These are phyloP conservation scores for Phytophthora macrochlamydospora DNA, from an alignment of 352 stramenopile genomes.

Conservation along the genomic window DNA sequence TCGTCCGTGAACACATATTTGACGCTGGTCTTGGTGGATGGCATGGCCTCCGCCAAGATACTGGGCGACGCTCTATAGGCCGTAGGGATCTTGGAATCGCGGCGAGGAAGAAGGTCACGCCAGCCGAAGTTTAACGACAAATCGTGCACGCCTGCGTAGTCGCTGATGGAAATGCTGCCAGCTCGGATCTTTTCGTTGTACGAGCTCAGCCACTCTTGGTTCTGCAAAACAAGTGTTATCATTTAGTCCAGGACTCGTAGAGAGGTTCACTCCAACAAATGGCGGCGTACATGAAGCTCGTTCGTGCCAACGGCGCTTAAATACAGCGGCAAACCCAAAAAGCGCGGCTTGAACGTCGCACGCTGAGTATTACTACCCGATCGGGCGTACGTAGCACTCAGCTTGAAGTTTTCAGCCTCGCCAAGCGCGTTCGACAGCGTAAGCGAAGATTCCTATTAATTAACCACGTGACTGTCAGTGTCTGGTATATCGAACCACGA, in stretches of 20 bases:
- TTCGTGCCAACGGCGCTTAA: conserved; percentile 79
- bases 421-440: conserved; percentile 86
- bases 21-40: conserved; percentile 92
- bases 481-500: neutral
- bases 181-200: conserved; percentile 90
- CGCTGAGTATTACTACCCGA: conserved; percentile 88
- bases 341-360: conserved; percentile 83
- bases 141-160: conserved; percentile 87
- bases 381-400: conserved; percentile 81
- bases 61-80: conserved; percentile 90
- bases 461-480: conserved; percentile 7
- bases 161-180: conserved; percentile 83
- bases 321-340: conserved; percentile 82
- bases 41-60: conserved; percentile 90
- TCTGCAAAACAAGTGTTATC: conserved; percentile 35
- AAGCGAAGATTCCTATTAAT: conserved; percentile 74
- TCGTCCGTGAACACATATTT: conserved; percentile 94
- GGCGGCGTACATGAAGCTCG: conserved; percentile 69
- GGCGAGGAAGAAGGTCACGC: conserved; percentile 87
- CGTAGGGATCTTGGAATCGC: conserved; percentile 84
- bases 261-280: neutral
- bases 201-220: conserved; percentile 86
- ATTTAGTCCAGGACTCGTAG: no score
- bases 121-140: conserved; percentile 86
- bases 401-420: conserved; percentile 82